These are phyloP conservation scores for Erysimum cheiranthoides DNA, from an alignment of 345 rosid genomes.

Conservation along the genomic window DNA sequence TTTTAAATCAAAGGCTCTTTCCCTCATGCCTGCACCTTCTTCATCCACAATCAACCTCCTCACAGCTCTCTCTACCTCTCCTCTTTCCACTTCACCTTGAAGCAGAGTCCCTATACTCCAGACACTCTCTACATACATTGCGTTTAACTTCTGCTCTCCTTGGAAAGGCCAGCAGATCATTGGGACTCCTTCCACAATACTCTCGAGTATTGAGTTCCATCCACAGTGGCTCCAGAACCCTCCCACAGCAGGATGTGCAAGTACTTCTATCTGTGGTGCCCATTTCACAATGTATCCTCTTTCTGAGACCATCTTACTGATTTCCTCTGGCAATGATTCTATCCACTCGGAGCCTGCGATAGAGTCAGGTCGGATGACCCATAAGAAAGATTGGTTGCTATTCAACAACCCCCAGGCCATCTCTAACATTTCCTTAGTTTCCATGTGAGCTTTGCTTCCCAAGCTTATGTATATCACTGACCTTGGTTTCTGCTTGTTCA, in stretches of 20 bases:
- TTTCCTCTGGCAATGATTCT: slow-evolving; percentile 33
- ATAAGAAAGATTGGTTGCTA: slow-evolving; percentile 47
- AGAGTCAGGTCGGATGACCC: slow-evolving; percentile 40
- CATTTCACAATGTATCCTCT: slow-evolving; percentile 44
- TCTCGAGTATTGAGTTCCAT: slow-evolving; percentile 51
- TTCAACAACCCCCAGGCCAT: slow-evolving; percentile 45
- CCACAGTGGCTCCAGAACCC: slow-evolving; percentile 50
- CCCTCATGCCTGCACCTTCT: slow-evolving; percentile 32
- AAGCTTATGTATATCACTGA: slow-evolving; percentile 70
- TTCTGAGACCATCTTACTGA: slow-evolving; percentile 19
- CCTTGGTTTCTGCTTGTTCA: slow-evolving; percentile 48
- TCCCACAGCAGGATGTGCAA: slow-evolving; percentile 43
- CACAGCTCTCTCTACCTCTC: background rate
- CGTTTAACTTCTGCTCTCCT: slow-evolving; percentile 46
- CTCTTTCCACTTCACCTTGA: slow-evolving; percentile 27
- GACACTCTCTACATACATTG: slow-evolving; percentile 24
- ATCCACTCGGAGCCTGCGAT: slow-evolving; percentile 7
- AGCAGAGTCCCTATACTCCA: slow-evolving; percentile 35
- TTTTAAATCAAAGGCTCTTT: slow-evolving; percentile 10
- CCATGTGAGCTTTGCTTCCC: slow-evolving; percentile 52
- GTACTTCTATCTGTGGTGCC: slow-evolving; percentile 45
- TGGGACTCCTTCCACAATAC: slow-evolving; percentile 47
- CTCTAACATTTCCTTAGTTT: slow-evolving; percentile 30
- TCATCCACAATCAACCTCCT: slow-evolving; percentile 14
- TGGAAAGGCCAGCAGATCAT: slow-evolving; percentile 46